Evolutionary conservation across 495 filamentous ascomycete species (phyloP).

Genomic region (Jackrogersella multiformis): DNA sequence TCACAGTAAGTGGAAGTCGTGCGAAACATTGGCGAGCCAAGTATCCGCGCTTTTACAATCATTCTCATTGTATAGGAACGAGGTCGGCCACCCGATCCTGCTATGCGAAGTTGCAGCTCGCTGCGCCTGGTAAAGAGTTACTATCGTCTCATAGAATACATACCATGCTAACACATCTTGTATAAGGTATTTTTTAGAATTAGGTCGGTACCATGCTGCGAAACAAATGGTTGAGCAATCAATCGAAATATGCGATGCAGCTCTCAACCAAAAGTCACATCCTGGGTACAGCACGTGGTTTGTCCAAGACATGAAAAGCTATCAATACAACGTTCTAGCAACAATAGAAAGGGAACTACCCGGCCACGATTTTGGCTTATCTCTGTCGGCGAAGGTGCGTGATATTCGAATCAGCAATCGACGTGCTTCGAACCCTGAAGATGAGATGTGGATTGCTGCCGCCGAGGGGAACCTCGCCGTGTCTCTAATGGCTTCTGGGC

Average conservation of each 20-base stretch:
- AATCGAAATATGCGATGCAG: neutral
- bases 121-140: neutral
- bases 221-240: neutral
- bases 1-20: neutral
- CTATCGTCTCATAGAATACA: neutral
- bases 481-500: neutral
- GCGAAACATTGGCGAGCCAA: constrained; percentile 2
- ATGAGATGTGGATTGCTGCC: neutral
- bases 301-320: neutral
- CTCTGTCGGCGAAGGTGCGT: neutral
- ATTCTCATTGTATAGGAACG: neutral
- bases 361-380: neutral
- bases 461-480: constrained; percentile 1
- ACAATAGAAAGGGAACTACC: neutral
- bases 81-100: neutral
- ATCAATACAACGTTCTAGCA: constrained; percentile 4
- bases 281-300: neutral
- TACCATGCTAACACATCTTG: neutral
- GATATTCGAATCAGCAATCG: neutral
- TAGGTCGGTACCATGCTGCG: neutral
- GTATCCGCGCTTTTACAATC: neutral
- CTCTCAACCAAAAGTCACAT: neutral
- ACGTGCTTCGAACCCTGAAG: neutral
- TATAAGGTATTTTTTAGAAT: constrained; percentile 1
- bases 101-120: constrained; percentile 1